Percentiles rank a stretch among this genome's conserved stretches.
Conservation (phyloP, 2,329 filamentous ascomycete genomes). For the Myriosclerotinia curreyana region DNA sequence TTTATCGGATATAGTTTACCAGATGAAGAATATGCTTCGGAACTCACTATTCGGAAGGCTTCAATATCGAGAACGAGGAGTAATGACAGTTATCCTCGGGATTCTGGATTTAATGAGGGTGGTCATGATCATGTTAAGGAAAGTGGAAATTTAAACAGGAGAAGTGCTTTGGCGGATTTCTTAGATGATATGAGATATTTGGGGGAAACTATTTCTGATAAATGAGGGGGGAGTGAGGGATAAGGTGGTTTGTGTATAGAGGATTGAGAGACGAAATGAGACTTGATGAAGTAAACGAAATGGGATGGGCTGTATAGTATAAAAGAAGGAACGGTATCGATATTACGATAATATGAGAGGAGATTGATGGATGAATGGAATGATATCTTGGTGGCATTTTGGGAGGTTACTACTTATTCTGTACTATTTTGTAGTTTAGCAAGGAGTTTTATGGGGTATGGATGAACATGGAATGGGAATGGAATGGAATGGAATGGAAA, state of each 20-base stretch:
- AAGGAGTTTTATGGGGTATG: not conserved
- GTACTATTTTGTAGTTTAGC: conserved; percentile 9
- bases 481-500: not conserved
- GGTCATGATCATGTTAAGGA: not conserved
- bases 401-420: not conserved
- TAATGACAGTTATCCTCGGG: conserved; percentile 23
- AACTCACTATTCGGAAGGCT: conserved; percentile 28
- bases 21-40: conserved; percentile 27
- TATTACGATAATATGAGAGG: not conserved
- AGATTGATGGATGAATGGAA: not conserved
- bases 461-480: not conserved
- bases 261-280: not conserved
- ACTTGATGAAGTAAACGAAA: not conserved
- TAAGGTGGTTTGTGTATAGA: not conserved
- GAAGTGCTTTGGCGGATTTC: conserved; percentile 46
- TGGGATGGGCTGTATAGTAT: not conserved
- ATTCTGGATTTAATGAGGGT: conserved; percentile 2
- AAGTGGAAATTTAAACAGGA: not conserved
- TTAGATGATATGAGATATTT: conserved; percentile 51
- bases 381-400: conserved; percentile 1
- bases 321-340: not conserved
- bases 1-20: conserved; percentile 34
- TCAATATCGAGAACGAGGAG: conserved; percentile 19
- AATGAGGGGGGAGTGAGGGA: conserved; percentile 11
- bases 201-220: conserved; percentile 43